These are phyloP conservation scores for Claviceps capensis DNA, from an alignment of 2,329 filamentous ascomycete species.

Conservation along the genomic window DNA sequence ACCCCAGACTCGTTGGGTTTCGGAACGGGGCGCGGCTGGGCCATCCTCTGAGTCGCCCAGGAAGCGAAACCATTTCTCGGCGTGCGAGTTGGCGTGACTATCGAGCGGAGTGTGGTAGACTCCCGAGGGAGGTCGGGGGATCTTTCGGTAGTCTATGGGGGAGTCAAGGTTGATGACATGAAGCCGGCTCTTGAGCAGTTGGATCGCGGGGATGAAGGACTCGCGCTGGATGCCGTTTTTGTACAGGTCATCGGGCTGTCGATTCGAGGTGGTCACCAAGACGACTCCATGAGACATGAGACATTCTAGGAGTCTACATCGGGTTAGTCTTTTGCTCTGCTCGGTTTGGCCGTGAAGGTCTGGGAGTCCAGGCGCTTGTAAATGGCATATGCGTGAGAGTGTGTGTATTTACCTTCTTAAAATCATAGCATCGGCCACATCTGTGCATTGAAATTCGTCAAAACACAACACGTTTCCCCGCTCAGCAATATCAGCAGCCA, in stretches of 20 bases:
- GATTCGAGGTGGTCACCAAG: slow-evolving; percentile 87
- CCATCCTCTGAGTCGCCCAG: slow-evolving; percentile 59
- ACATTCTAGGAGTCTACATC: slow-evolving; percentile 59
- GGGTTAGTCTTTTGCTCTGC: background rate
- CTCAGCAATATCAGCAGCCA: slow-evolving; percentile 87
- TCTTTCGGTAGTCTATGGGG: slow-evolving; percentile 92
- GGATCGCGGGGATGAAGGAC: slow-evolving; percentile 90
- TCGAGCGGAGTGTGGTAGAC: slow-evolving; percentile 90
- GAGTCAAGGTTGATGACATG: slow-evolving; percentile 92
- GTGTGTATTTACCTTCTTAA: slow-evolving; percentile 45
- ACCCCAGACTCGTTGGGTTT: slow-evolving; percentile 81
- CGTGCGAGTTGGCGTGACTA: slow-evolving; percentile 61
- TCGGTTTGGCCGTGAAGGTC: background rate
- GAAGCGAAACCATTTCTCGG: slow-evolving; percentile 91
- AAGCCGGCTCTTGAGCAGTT: slow-evolving; percentile 71
- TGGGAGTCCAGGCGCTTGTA: background rate
- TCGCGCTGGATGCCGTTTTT: slow-evolving; percentile 95
- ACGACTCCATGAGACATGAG: slow-evolving; percentile 97
- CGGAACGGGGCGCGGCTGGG: slow-evolving; percentile 48
- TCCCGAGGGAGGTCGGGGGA: slow-evolving; percentile 79
- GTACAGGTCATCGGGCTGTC: slow-evolving; percentile 93
- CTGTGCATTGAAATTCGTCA: slow-evolving; percentile 97
- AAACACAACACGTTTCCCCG: slow-evolving; percentile 82
- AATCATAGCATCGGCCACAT: slow-evolving; percentile 98
- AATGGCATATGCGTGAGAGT: too few species aligned